Percentiles rank a stretch among this genome's conserved stretches.
Evolutionary conservation across 129 eudicot genomes (phyloP).

Genomic region (Artemisia argyi): DNA sequence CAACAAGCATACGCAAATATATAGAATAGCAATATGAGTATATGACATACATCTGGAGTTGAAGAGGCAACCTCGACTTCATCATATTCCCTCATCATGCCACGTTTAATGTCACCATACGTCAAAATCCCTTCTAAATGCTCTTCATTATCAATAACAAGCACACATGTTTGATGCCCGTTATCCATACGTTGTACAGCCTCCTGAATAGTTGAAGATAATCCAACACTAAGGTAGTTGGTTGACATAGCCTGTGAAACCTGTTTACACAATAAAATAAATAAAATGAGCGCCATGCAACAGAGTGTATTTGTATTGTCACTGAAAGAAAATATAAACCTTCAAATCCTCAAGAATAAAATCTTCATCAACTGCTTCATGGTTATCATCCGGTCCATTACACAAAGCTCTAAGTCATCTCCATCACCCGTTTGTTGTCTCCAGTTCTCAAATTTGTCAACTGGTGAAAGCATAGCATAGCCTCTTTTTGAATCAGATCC

Average conservation of each 20-base stretch:
- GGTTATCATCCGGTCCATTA: conserved; percentile 47
- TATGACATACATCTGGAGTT: conserved; percentile 58
- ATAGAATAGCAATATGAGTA: neutral
- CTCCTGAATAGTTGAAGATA: conserved; percentile 58
- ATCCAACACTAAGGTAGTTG: conserved; percentile 51
- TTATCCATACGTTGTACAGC: conserved; percentile 72
- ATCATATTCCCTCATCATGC: conserved; percentile 43
- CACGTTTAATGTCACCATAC: conserved; percentile 71
- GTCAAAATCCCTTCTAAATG: conserved; percentile 89
- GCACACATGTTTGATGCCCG: conserved; percentile 64
- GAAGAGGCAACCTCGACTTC: conserved; percentile 43
- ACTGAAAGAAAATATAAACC: conserved; percentile 39
- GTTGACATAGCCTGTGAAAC: conserved; percentile 83
- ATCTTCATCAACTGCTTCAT: conserved; percentile 68
- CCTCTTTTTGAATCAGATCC: no score
- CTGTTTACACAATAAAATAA: conserved; percentile 38
- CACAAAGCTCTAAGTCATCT: conserved; percentile 75
- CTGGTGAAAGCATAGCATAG: no score
- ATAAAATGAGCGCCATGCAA: neutral
- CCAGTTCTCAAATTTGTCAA: conserved; percentile 49
- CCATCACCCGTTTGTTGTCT: conserved; percentile 50
- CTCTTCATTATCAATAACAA: conserved; percentile 73
- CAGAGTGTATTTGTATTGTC: neutral
- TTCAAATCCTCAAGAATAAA: conserved; percentile 68
- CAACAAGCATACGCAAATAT: neutral